These are phyloP conservation scores for Firmiana major DNA, from an alignment of 345 rosid genomes.

Conservation along the genomic window DNA sequence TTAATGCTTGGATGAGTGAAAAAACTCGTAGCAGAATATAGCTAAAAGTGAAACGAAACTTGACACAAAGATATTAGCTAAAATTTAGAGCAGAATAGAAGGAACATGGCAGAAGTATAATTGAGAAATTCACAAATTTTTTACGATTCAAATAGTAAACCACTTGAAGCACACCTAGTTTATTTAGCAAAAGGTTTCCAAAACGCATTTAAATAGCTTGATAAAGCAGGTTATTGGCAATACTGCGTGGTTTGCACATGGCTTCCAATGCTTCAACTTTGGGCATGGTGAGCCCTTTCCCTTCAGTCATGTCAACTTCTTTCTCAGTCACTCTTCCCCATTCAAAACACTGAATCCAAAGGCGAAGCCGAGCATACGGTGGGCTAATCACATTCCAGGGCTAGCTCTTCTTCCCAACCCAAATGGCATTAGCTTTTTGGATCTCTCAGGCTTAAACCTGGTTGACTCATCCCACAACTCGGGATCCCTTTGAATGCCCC, in stretches of 20 bases:
- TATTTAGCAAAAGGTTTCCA: no score
- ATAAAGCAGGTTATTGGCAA: neutral
- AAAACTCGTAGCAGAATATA: no score
- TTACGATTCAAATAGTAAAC: no score
- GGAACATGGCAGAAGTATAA: no score
- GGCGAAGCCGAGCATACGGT: no score
- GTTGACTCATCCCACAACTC: conserved; percentile 36
- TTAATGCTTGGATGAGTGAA: no score
- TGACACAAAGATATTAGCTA: no score
- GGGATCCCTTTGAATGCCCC: conserved; percentile 58
- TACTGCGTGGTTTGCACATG: conserved; percentile 33
- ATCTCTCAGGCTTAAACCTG: conserved; percentile 47
- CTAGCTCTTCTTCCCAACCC: conserved; percentile 49
- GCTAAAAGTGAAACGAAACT: no score
- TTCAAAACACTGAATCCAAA: conserved; percentile 54
- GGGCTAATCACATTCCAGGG: conserved; percentile 44
- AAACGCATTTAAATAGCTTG: neutral
- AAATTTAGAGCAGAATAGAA: no score
- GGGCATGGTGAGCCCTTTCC: no score
- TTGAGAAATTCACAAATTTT: no score
- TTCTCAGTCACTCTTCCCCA: conserved; percentile 34
- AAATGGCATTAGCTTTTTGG: conserved; percentile 31
- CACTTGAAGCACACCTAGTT: no score
- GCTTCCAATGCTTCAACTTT: conserved; percentile 34
- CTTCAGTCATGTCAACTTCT: conserved; percentile 40